Base-by-base conservation (phyloP, 257 asterid species). In the Scutellaria galericulata region DNA sequence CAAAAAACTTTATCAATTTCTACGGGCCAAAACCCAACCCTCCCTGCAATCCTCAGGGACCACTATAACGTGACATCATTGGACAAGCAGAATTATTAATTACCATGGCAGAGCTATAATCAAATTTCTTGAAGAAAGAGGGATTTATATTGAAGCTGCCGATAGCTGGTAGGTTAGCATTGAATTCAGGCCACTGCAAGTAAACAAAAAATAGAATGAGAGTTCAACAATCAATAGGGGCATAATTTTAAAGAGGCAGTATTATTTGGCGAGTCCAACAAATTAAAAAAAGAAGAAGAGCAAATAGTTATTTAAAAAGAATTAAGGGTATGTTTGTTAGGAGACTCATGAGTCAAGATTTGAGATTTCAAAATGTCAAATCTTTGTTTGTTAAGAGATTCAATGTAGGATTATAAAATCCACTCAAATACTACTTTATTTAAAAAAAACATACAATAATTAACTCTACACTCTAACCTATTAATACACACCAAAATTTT, bases 71-170 rank as follows among this genome's bases (percentile, higher is more conserved):
- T 42, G 35, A 73, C 57, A 42, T 18, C 18, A 18, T 18, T 18
- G 18, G 18, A 11, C 53, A 52, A 73, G 13, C 63, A 57, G 69
- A 73, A 71, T 15, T 31, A 20, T 22, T 24, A 78, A 60, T 77
- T 89, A 94, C 99, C 95, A 12, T n/a, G 66, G 99, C 96, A 44
- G 92, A 81, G 79, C 89, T 84, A 86, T 91, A 94, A 81, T 94
- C 91, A 54, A 94, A 91, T 76, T 87, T 91, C 73, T 76, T 89
- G 96, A 94, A 94, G 86, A 94, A 94, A 7, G 70, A 70, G 31
- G 97, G 87, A 59, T 81, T 90, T 78, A 94, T 88, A 66, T 79
- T 87, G 86, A 83, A 86, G 85, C 71, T 86, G 71, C 98, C 97
- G 27, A 88, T 44, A 54, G 61, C 85, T 7, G 96, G 93, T 70